phyloP scores from a whole-genome alignment of 1,284 basidiomycete genomes.

The Puccinia triticina region DNA sequence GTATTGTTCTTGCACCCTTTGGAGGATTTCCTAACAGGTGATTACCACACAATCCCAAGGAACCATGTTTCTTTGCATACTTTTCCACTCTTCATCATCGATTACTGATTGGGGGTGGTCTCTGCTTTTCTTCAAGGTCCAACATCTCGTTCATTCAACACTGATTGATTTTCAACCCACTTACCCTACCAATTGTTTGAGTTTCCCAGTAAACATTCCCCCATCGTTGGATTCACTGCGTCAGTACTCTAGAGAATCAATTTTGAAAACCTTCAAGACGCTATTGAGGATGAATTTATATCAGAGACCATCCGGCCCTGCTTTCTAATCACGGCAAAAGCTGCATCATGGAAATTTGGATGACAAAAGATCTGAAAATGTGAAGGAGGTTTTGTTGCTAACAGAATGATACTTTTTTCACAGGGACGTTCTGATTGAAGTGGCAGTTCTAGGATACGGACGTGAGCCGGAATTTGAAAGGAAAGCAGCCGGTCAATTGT shows the following conservation, averaged over 20 bases:
- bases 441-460: slow-evolving; percentile 25
- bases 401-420: neutral
- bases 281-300: neutral
- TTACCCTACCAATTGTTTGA: slow-evolving; percentile 37
- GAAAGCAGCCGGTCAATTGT: slow-evolving; percentile 9
- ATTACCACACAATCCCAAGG: neutral
- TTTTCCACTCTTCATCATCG: neutral
- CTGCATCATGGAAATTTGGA: neutral
- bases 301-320: too few relatives aligned
- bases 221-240: slow-evolving; percentile 46
- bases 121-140: neutral
- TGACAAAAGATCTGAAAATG: neutral
- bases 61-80: neutral
- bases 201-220: slow-evolving; percentile 38
- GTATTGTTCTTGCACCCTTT: slow-evolving; percentile 35
- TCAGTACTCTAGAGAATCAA: slow-evolving; percentile 5
- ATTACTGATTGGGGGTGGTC: neutral
- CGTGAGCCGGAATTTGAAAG: slow-evolving; percentile 35
- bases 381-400: neutral
- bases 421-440: slow-evolving; percentile 41
- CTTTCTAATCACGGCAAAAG: too few relatives aligned
- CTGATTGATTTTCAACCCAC: slow-evolving; percentile 33
- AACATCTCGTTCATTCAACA: slow-evolving; percentile 6
- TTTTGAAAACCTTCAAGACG: neutral
- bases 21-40: slow-evolving; percentile 14